Evolutionary conservation across 352 stramenopile species (phyloP), one percentile per base, ranked within the genome.

Genomic region (Lagenidium sp.): DNA sequence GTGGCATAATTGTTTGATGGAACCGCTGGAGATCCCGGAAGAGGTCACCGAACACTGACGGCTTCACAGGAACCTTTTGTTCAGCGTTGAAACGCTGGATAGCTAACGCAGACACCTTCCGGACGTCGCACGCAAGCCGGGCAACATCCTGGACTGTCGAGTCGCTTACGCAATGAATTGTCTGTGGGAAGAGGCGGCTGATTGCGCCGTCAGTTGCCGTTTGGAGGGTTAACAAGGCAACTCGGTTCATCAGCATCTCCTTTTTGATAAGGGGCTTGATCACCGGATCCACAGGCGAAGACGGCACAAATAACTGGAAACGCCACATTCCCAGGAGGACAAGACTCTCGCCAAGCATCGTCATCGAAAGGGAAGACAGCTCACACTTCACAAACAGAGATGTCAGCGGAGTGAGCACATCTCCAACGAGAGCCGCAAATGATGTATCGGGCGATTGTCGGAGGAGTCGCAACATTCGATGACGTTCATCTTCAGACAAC

Each of bases 221-320:
- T 24, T 87, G 68, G 25, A 91, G 59, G 4, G 79, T 82, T 1
- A 73, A 39, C 60, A 81, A 77, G 5, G 77, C 61, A 16, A 98
- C 60, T 7, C 89, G 82, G 43, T 78, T 81, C 50, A 97, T 63
- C 19, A 98, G 59, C 36, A 96, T 77, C 13, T 95, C 72, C 36
- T 97, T 93, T 57, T 98, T 98, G 16, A 97, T 82, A 1, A 95
- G 56, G 18, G 95, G 94, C 56, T 96, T 96, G 47, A 74, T 85
- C 37, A 93, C 91, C 21, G 96, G 96, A 55, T 99, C 96, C 16
- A 99, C 82, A 3, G 96, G 95, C 16, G 90, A 97, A 35, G 82
- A 90, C 26, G 96, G 96, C 18, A 96, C 51, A 32, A 98, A 57
- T 36, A 99, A 63, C 32, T 83, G 68, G 26, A 99, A 95, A 10